Base-by-base conservation (phyloP, 2,329 filamentous ascomycete species). In the Hymenoscyphus repandus region DNA sequence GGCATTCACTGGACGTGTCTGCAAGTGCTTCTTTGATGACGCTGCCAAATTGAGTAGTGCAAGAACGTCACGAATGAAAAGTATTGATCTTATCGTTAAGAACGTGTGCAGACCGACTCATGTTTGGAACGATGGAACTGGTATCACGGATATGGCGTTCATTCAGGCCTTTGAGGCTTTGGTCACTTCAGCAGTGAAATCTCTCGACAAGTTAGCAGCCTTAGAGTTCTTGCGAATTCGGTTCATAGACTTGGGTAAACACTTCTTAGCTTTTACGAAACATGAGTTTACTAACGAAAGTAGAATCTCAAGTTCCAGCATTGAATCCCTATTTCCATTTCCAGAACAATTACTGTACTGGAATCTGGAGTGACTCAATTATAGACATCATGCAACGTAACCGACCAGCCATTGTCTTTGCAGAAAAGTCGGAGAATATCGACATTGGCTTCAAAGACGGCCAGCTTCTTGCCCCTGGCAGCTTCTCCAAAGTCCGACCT, bases 321-420 rank as follows among this genome's bases (percentile, higher is more conserved):
- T 69, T 89, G 4, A 89, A 90, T 59, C 86, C 86, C 0, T 88
- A 84, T 62, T 90, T 89, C 64, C 71, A 85, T 50, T 69, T 89
- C 38, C 71, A 75, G 32, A 72, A 81, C 42, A 77, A 78, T 34
- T 69, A 73, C 60, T 86, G 82, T 59, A 82, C 79, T 1, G 86
- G 86, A 5, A 76, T 90, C 1, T 90, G 86, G 86, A 89, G 82
- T 63, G 79, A 85, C 7, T 66, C 71, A 6, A 88, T 90, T 41
- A 69, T 89, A 9, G 70, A 76, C 20, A 75, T 80, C 51, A 74
- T 90, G 47, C 72, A 74, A 31, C 71, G 73, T 34, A 75, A 79
- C 11, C 77, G 85, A 5, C 84, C 85, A 0, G 66, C 71, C 1
- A 76, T 77, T 3, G 68, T 71, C 1, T 89, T 84, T 60, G 72